Percentiles rank a stretch among this genome's conserved stretches.
These are phyloP conservation scores for Taphrina wiesneri DNA, from an alignment of 1,139 yeast species.

Conservation along the genomic window DNA sequence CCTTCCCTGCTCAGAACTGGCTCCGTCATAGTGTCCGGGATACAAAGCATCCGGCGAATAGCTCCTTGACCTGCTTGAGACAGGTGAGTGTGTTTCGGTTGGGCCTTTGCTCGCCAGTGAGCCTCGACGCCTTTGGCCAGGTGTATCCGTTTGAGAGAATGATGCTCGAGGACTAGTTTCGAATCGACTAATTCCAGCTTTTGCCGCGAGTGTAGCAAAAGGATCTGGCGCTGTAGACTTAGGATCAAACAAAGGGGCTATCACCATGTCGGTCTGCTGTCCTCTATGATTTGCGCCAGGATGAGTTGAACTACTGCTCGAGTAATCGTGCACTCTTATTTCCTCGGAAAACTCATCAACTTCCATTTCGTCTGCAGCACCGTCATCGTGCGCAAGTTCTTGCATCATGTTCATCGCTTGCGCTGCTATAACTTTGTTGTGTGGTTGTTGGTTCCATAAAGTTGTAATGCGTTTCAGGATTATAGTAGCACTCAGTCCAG, in stretches of 20 bases:
- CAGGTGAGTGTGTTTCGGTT: background rate
- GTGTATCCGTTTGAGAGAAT: background rate
- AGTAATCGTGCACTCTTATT: background rate
- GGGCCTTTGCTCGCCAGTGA: background rate
- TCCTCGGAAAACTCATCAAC: background rate
- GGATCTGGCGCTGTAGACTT: background rate
- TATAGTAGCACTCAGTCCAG: background rate
- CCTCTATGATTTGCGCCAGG: background rate
- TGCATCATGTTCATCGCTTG: no score
- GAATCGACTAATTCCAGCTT: conserved; percentile 3
- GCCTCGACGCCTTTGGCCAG: background rate
- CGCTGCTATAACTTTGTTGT: background rate
- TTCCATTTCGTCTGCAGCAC: background rate
- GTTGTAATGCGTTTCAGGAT: background rate
- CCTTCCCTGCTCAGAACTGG: background rate
- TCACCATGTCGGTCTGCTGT: background rate
- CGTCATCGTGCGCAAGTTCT: background rate
- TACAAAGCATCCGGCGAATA: background rate
- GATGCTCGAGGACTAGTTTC: background rate
- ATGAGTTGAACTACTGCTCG: background rate
- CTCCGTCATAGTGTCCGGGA: background rate
- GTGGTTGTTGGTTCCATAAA: background rate
- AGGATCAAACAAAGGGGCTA: conserved; percentile 5
- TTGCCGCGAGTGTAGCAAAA: conserved; percentile 8
- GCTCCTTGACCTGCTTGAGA: background rate